Conservation (phyloP, 2,329 filamentous ascomycete species). For the Hymenotorrendiella dingleyae region DNA sequence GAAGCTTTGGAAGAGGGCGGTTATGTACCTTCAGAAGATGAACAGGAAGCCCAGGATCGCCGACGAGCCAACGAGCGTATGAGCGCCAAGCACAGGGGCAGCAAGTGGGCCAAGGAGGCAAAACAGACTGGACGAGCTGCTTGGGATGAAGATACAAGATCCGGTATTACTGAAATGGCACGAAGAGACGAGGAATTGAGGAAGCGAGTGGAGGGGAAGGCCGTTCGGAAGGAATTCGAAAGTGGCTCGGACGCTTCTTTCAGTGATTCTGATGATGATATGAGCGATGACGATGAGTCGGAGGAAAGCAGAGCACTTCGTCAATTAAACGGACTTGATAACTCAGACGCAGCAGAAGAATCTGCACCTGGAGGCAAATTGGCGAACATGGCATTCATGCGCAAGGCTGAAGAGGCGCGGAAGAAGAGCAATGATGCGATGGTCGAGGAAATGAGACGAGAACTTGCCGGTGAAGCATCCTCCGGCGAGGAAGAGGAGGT, state of each 20-base stretch:
- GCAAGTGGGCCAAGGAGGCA: slow-evolving; percentile 66
- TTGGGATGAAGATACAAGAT: slow-evolving; percentile 67
- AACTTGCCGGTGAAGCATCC: slow-evolving; percentile 60
- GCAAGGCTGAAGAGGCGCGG: slow-evolving; percentile 72
- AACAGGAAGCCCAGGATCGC: slow-evolving; percentile 57
- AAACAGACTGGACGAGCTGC: slow-evolving; percentile 58
- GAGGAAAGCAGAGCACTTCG: slow-evolving; percentile 44
- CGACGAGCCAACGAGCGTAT: slow-evolving; percentile 62
- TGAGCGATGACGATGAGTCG: slow-evolving; percentile 44
- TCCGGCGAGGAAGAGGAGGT: slow-evolving; percentile 49
- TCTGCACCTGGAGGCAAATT: slow-evolving; percentile 56
- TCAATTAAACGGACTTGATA: slow-evolving; percentile 40
- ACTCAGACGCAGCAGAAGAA: slow-evolving; percentile 42
- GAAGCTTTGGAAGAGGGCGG: slow-evolving; percentile 53
- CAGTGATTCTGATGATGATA: slow-evolving; percentile 53
- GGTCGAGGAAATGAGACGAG: slow-evolving; percentile 61
- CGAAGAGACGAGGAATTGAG: slow-evolving; percentile 60
- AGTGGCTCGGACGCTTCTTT: slow-evolving; percentile 45
- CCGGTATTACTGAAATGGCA: slow-evolving; percentile 59
- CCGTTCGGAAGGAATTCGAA: slow-evolving; percentile 39
- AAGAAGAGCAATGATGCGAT: slow-evolving; percentile 78
- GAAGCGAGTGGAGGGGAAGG: slow-evolving; percentile 58
- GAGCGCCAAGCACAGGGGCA: slow-evolving; percentile 63
- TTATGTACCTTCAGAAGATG: slow-evolving; percentile 56
- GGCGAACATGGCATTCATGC: slow-evolving; percentile 90